A percentile compares a stretch with the other conserved stretches of the same genome.
These are phyloP conservation scores for Candida boidinii DNA, from an alignment of 805 yeast species.

Conservation along the genomic window DNA sequence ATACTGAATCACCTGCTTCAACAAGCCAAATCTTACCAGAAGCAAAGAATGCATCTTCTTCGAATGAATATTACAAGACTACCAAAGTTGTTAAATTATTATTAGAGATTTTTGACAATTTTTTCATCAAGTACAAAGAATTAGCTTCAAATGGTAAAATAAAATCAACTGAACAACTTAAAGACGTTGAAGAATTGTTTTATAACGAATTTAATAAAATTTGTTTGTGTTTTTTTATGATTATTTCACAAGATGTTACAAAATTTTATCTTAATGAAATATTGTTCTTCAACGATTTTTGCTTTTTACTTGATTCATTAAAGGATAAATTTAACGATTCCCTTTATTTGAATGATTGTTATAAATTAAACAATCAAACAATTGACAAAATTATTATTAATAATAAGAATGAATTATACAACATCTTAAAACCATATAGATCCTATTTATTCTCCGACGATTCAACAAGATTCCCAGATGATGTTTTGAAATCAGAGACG, in stretches of 20 bases:
- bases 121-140: constrained; percentile 12
- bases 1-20: no score
- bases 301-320: constrained; percentile 15
- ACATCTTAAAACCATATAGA: constrained; percentile 10
- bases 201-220: constrained; percentile 19
- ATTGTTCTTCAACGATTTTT: constrained; percentile 24
- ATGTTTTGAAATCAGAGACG: constrained; percentile 6
- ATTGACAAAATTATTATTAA: constrained; percentile 5
- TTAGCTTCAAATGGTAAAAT: no score
- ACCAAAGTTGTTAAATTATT: constrained; percentile 11
- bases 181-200: constrained; percentile 16
- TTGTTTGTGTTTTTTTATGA: constrained; percentile 17
- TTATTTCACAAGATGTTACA: constrained; percentile 9
- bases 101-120: constrained; percentile 9
- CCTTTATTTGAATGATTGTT: constrained; percentile 14
- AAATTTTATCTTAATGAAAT: constrained; percentile 15
- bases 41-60: background rate
- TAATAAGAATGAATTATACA: constrained; percentile 4
- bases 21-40: no score
- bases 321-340: constrained; percentile 6
- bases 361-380: constrained; percentile 14
- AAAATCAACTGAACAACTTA: no score
- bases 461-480: constrained; percentile 4
- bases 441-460: constrained; percentile 7
- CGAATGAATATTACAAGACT: constrained; percentile 10